A percentile compares a stretch with the other conserved stretches of the same genome.
phyloP scores from a whole-genome alignment of 345 rosid species.

The Reutealis trisperma region DNA sequence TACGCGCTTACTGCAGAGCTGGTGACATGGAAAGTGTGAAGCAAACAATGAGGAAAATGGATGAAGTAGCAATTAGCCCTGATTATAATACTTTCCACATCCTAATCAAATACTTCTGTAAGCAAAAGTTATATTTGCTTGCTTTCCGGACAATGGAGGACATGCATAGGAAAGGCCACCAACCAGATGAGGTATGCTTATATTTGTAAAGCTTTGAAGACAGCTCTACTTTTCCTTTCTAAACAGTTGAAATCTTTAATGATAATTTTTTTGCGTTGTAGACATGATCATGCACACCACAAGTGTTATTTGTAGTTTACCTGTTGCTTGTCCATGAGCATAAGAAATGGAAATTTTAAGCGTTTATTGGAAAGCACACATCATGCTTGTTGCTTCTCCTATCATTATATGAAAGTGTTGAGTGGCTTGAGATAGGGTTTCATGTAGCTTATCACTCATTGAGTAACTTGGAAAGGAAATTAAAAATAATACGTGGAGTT shows the following conservation, averaged over 20 bases:
- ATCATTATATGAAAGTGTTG: not conserved
- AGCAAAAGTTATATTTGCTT: slow-evolving; percentile 76
- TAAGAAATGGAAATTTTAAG: not conserved
- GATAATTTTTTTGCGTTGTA: not conserved
- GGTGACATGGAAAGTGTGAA: slow-evolving; percentile 85
- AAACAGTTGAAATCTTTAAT: not conserved
- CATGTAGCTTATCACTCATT: not conserved
- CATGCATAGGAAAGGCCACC: slow-evolving; percentile 85
- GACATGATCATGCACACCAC: slow-evolving; percentile 6
- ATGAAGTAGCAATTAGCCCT: slow-evolving; percentile 69
- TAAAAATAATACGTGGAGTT: not conserved
- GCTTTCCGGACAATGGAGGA: slow-evolving; percentile 77
- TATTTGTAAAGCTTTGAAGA: slow-evolving; percentile 4
- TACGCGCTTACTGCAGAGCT: slow-evolving; percentile 85
- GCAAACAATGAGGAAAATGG: slow-evolving; percentile 86
- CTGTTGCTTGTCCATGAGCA: not conserved
- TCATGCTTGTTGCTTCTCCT: not conserved
- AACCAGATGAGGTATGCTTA: slow-evolving; percentile 67
- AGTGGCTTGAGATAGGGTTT: not conserved
- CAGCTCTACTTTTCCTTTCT: slow-evolving; percentile 1
- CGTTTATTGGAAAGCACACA: not conserved
- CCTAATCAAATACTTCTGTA: slow-evolving; percentile 77
- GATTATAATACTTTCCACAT: slow-evolving; percentile 75
- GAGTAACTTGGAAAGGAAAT: not conserved
- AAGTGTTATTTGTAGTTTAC: not conserved